Conservation (phyloP, 495 filamentous ascomycete genomes). For the Margaritispora aquatica region DNA sequence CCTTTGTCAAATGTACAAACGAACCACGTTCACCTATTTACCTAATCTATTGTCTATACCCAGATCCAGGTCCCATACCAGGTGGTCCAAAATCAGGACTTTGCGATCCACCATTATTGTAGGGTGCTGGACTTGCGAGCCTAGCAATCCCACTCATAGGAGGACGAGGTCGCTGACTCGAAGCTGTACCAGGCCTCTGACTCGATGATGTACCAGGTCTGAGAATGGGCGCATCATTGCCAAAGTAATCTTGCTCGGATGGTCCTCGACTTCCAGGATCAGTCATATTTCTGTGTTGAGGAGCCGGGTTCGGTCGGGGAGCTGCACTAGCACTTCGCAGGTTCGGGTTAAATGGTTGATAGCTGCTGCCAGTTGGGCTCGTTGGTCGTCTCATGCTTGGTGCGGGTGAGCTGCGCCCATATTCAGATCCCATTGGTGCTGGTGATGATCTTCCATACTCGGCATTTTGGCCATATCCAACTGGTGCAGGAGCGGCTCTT, state of each 20-base stretch:
- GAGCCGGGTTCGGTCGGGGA: slow-evolving; percentile 28
- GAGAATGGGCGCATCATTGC: slow-evolving; percentile 1
- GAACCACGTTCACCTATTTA: not conserved
- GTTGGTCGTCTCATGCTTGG: slow-evolving; percentile 7
- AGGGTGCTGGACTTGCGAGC: slow-evolving; percentile 18
- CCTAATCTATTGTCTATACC: slow-evolving; percentile 5
- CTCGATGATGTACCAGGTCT: slow-evolving; percentile 11
- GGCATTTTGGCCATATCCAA: not conserved
- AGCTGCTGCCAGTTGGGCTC: slow-evolving; percentile 12
- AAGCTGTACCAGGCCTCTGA: no score
- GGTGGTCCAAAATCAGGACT: slow-evolving; percentile 7
- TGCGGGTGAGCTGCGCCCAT: slow-evolving; percentile 3
- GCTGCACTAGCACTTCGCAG: slow-evolving; percentile 21
- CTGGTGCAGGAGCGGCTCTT: not conserved
- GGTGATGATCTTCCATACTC: not conserved
- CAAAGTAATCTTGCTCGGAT: slow-evolving; percentile 9
- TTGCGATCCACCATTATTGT: slow-evolving; percentile 12
- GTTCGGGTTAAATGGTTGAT: slow-evolving; percentile 20
- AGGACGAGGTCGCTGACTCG: not conserved
- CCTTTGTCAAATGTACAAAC: not conserved
- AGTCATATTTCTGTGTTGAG: slow-evolving; percentile 44
- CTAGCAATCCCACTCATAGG: slow-evolving; percentile 1
- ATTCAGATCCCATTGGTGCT: not conserved
- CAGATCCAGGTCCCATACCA: not conserved
- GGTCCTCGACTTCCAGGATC: slow-evolving; percentile 34